Evolutionary conservation across 768 basidiomycete species (phyloP).

Genomic region (Leucosporidium yakuticum): DNA sequence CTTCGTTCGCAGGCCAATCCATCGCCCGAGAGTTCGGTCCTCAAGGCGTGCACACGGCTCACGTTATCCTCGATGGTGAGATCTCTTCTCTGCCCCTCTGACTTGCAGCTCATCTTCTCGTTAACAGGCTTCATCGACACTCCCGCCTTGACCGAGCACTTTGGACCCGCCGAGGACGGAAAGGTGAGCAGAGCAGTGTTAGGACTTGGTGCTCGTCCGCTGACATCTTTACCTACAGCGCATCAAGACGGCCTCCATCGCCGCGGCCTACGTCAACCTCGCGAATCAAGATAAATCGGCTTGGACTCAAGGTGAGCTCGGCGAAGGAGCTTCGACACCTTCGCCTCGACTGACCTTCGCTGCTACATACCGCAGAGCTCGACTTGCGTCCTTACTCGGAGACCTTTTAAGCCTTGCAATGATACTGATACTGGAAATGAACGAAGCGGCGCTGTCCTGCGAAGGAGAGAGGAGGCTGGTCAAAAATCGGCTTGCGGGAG

Average conservation of each 20-base stretch:
- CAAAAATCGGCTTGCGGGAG: no score
- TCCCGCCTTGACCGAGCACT: not conserved
- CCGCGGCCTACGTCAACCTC: conserved; percentile 15
- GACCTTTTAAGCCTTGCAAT: conserved; percentile 16
- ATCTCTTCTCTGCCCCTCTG: not conserved
- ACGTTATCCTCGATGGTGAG: conserved; percentile 38
- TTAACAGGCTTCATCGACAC: conserved; percentile 33
- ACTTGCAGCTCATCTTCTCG: not conserved
- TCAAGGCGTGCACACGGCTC: conserved; percentile 37
- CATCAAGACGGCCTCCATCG: conserved; percentile 31
- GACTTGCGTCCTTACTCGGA: conserved; percentile 31
- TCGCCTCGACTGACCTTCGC: not conserved
- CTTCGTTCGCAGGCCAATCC: conserved; percentile 25
- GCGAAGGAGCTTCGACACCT: no score
- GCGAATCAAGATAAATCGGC: conserved; percentile 30
- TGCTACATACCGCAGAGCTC: conserved; percentile 12
- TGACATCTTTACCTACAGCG: not conserved
- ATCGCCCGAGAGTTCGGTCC: conserved; percentile 39
- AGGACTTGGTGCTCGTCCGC: no score
- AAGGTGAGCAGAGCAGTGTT: not conserved
- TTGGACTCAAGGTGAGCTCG: conserved; percentile 33
- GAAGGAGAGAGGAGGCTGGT: no score
- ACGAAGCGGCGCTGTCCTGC: no score
- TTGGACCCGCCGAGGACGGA: not conserved
- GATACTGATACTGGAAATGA: no score